Evolutionary conservation across 1,284 basidiomycete species (phyloP).

Genomic region (Schizophyllum amplum): DNA sequence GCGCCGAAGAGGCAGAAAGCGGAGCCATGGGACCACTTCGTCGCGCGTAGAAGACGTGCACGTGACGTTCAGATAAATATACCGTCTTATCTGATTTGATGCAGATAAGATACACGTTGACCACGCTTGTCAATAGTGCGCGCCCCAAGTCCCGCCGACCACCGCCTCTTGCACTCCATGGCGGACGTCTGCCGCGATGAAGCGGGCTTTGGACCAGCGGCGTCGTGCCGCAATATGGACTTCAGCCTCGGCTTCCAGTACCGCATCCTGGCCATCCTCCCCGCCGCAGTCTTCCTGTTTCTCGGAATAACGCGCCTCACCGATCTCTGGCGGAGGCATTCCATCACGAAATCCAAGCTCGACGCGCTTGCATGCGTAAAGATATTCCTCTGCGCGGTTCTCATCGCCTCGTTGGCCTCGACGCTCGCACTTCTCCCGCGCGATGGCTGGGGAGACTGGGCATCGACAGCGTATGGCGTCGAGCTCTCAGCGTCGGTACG

Average conservation of each 20-base stretch:
- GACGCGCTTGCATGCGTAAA: conserved; percentile 6
- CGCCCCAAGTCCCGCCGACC: background rate
- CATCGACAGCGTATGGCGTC: conserved; percentile 4
- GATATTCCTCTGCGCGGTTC: background rate
- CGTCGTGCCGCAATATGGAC: background rate
- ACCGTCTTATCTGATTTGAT: background rate
- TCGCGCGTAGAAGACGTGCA: background rate
- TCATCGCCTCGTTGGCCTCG: background rate
- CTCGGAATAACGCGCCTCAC: background rate
- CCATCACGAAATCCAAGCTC: conserved; percentile 3
- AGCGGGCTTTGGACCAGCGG: conserved; percentile 2
- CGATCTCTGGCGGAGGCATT: background rate
- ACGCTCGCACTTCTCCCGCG: conserved; percentile 4
- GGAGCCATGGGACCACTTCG: background rate
- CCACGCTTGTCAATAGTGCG: background rate
- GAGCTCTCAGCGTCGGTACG: background rate
- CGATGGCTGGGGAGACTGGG: conserved; percentile 8
- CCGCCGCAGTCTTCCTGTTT: background rate
- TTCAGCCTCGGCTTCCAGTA: background rate
- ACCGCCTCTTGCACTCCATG: background rate
- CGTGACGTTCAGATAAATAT: background rate
- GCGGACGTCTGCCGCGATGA: conserved; percentile 2
- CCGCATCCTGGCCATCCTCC: conserved; percentile 5
- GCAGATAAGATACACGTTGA: background rate
- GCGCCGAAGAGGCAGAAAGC: background rate